These are phyloP conservation scores for Baorangia bicolor DNA, from an alignment of 768 basidiomycete genomes.

Conservation along the genomic window DNA sequence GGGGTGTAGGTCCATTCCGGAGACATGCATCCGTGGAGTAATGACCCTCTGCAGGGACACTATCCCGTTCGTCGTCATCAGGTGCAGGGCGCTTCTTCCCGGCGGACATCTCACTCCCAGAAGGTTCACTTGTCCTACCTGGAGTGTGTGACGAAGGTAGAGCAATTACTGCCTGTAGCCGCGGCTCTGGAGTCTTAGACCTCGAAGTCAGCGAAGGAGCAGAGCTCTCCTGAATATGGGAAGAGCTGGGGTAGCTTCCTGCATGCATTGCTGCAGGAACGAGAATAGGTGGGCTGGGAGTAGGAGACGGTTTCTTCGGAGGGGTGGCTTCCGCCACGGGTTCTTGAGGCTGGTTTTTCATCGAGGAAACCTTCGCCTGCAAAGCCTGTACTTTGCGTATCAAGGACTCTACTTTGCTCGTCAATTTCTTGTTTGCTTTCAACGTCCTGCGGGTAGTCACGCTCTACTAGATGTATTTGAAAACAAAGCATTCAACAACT, in stretches of 20 bases:
- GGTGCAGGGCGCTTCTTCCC: conserved; percentile 76
- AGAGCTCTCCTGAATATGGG: conserved; percentile 35
- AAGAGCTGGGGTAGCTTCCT: conserved; percentile 5
- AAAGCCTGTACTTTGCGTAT: conserved; percentile 71
- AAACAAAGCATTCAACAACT: conserved; percentile 4
- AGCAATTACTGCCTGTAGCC: conserved; percentile 4
- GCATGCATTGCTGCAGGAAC: conserved; percentile 4
- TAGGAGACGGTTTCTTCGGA: conserved; percentile 4
- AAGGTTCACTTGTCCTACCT: conserved; percentile 35
- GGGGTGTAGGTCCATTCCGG: conserved; percentile 51
- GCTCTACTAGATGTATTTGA: background rate
- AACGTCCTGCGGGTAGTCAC: conserved; percentile 49
- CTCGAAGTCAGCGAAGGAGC: conserved; percentile 42
- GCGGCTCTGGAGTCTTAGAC: conserved; percentile 56
- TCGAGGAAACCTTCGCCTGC: conserved; percentile 61
- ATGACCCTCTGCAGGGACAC: conserved; percentile 69
- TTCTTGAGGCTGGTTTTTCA: conserved; percentile 41
- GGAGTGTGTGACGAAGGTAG: conserved; percentile 48
- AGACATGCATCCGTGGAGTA: conserved; percentile 36
- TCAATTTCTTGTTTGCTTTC: conserved; percentile 79
- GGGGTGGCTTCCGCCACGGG: conserved; percentile 7
- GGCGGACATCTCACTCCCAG: conserved; percentile 37
- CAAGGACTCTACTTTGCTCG: conserved; percentile 64
- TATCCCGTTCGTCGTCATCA: conserved; percentile 68
- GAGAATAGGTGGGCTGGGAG: conserved; percentile 14